phyloP scores from a whole-genome alignment of 2,329 filamentous ascomycete genomes.

The Sclerotiophoma versabilis region DNA sequence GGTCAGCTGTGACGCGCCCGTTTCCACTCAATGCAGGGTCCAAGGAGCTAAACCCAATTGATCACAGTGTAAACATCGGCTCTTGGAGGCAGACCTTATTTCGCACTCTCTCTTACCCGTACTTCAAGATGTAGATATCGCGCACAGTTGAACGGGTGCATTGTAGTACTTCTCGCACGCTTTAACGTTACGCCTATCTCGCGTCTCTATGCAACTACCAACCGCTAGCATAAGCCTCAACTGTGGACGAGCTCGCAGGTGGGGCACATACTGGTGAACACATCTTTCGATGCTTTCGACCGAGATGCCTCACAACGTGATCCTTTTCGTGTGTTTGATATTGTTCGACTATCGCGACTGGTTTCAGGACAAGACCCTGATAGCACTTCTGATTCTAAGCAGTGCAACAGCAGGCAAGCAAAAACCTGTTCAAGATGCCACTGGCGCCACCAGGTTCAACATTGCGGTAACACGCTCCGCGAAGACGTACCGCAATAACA shows the following conservation, averaged over 20 bases:
- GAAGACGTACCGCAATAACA: background rate
- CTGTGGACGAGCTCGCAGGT: background rate
- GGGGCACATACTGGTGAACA: background rate
- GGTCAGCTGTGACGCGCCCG: conserved; percentile 14
- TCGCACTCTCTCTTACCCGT: too few species aligned
- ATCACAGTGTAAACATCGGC: background rate
- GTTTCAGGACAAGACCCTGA: too few species aligned
- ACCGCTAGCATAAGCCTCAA: background rate
- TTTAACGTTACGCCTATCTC: background rate
- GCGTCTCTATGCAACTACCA: background rate
- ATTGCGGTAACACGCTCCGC: background rate
- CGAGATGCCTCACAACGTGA: too few species aligned
- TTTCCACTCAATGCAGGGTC: conserved; percentile 3
- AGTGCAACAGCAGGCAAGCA: background rate
- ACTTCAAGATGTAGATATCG: too few species aligned
- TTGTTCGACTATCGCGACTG: too few species aligned
- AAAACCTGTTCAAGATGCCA: background rate
- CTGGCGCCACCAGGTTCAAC: background rate
- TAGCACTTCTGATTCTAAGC: background rate
- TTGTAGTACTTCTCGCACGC: background rate
- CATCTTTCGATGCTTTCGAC: background rate
- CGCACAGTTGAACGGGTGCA: too few species aligned
- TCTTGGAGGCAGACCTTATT: background rate
- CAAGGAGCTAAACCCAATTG: background rate
- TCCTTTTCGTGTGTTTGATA: too few species aligned